Base-by-base conservation (phyloP, 345 rosid genomes). In the Adansonia digitata region DNA sequence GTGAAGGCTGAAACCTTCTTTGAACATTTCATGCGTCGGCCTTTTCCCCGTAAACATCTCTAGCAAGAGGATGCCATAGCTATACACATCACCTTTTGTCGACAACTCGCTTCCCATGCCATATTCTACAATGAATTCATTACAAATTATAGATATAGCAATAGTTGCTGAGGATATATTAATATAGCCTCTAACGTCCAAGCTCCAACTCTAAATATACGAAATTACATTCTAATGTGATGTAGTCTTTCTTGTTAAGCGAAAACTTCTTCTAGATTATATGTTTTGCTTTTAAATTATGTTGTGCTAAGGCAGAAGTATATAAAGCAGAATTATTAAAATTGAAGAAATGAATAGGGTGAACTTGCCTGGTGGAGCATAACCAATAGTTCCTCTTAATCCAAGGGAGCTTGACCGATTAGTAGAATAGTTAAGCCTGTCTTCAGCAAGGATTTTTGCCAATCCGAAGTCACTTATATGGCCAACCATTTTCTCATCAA, bases 51-150 rank as follows among this genome's bases (percentile, higher is more conserved):
- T 78, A 43, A 85, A 65, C 72, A 80, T 61, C 73, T 85, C 82
- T 6, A 82, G 17, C 60, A 82, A 53, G 1, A 85, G 64, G 18
- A 85, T 78, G 0, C 85, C 85, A 53, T 27, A 85, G 26, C 83
- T 80, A 8, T 80, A 76, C 24, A 85, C 74, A 74, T 85, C 82
- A 0, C 85, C 84, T 11, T 26, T 4, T 0, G 62, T 70, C 12
- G 85, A 78, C 1, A 71, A 79, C 7, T 24, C 66, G 0, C 77
- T 74, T 37, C 85, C 84, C 77, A 74, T 11, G 1, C 82, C 85
- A 67, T 85, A 82, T 40, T 85, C 82, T 82, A 74, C 29, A 65
- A 74, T 53, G 3, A 31, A 10, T 34, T 11, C 20, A 49, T 69
- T 14, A 69, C 15, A 46, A 11, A 35, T 43, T n/a, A 34, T 15